phyloP scores from a whole-genome alignment of 768 basidiomycete species.

The Rhizopogon vesiculosus region DNA sequence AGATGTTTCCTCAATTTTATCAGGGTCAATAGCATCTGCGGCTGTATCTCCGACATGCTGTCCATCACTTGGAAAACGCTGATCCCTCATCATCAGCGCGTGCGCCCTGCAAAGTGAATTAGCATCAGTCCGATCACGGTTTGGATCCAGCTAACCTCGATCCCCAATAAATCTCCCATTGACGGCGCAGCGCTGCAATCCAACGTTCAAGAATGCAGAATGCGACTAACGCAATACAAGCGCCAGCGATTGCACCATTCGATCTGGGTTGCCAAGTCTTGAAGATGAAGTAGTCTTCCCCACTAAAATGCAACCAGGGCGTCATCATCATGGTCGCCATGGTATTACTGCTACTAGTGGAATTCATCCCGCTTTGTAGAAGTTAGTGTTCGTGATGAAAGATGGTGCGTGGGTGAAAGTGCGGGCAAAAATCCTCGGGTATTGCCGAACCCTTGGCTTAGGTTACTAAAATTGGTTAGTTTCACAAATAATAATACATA shows the following conservation, averaged over 20 bases:
- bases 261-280: slow-evolving; percentile 63
- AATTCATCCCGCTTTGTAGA: slow-evolving; percentile 1
- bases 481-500: background rate
- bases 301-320: slow-evolving; percentile 66
- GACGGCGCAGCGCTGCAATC: slow-evolving; percentile 51
- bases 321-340: slow-evolving; percentile 42
- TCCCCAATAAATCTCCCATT: slow-evolving; percentile 55
- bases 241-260: slow-evolving; percentile 65
- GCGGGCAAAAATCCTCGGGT: background rate
- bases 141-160: slow-evolving; percentile 37
- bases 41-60: background rate
- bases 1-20: slow-evolving; percentile 8
- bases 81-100: slow-evolving; percentile 1
- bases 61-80: background rate
- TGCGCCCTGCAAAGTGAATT: slow-evolving; percentile 6
- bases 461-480: background rate
- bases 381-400: no score
- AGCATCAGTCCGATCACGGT: background rate
- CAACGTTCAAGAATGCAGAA: slow-evolving; percentile 70
- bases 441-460: background rate
- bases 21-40: background rate
- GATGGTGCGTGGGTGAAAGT: background rate
- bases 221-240: slow-evolving; percentile 65
- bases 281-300: slow-evolving; percentile 65
- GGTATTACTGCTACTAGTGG: slow-evolving; percentile 1